These are phyloP conservation scores for Mycena pura DNA, from an alignment of 768 basidiomycete genomes.

Conservation along the genomic window DNA sequence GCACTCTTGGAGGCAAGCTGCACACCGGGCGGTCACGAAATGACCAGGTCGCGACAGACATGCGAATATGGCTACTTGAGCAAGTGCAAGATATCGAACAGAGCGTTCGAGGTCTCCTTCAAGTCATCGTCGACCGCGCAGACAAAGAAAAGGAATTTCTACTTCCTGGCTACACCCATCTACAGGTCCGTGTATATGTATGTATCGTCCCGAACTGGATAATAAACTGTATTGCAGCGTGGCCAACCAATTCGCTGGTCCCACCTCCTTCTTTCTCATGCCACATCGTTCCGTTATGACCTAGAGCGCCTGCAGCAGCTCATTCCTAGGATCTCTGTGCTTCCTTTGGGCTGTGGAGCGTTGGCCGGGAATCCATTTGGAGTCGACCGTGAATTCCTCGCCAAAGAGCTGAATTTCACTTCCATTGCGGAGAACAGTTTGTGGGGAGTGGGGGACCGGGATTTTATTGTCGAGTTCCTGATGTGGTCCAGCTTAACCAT, in stretches of 20 bases:
- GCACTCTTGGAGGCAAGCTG: conserved; percentile 90
- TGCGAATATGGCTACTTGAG: conserved; percentile 93
- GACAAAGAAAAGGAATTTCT: conserved; percentile 91
- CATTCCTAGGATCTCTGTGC: conserved; percentile 87
- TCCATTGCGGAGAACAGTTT: conserved; percentile 95
- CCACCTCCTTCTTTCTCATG: conserved; percentile 93
- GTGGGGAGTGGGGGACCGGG: conserved; percentile 95
- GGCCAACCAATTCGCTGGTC: conserved; percentile 99
- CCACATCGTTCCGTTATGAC: conserved; percentile 91
- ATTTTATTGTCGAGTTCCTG: conserved; percentile 96
- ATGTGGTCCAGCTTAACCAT: conserved; percentile 95
- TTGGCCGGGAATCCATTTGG: conserved; percentile 96
- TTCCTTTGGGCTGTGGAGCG: conserved; percentile 93
- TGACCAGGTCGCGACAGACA: conserved; percentile 98
- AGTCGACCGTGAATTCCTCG: conserved; percentile 93
- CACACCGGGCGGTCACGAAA: conserved; percentile 98
- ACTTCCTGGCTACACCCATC: conserved; percentile 96
- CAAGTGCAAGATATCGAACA: conserved; percentile 72
- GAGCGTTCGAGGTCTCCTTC: conserved; percentile 78
- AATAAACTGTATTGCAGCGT: conserved; percentile 57
- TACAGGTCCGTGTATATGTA: conserved; percentile 77
- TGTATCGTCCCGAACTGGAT: background rate
- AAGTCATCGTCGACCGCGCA: conserved; percentile 90
- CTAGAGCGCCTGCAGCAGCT: conserved; percentile 85
- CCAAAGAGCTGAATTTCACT: conserved; percentile 86